Evolutionary conservation across 352 stramenopile genomes (phyloP).

Genomic region (Phytophthora cryptogea): DNA sequence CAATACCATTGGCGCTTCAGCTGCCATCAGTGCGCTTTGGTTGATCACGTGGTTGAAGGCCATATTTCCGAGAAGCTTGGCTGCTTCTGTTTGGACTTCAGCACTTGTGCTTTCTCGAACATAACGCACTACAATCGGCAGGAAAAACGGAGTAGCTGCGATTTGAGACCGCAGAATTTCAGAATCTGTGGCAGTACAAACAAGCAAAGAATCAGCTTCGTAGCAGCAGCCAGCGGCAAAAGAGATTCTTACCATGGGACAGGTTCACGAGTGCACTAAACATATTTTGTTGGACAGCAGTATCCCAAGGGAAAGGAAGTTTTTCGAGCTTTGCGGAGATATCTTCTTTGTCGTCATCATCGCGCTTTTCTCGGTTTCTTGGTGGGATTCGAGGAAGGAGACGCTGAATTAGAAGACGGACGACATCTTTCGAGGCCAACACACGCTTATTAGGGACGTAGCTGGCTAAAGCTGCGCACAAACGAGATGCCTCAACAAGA

Average conservation of each 20-base stretch:
- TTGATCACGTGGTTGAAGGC: slow-evolving; percentile 74
- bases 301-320: slow-evolving; percentile 41
- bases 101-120: slow-evolving; percentile 44
- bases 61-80: slow-evolving; percentile 71
- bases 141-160: slow-evolving; percentile 60
- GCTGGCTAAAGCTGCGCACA: slow-evolving; percentile 58
- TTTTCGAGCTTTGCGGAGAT: slow-evolving; percentile 38
- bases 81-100: slow-evolving; percentile 52
- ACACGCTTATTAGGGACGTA: slow-evolving; percentile 70
- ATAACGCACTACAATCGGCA: slow-evolving; percentile 55
- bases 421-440: slow-evolving; percentile 64
- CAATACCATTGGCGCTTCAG: slow-evolving; percentile 56
- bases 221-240: background rate
- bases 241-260: slow-evolving; percentile 50
- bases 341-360: slow-evolving; percentile 24
- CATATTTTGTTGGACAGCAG: slow-evolving; percentile 49
- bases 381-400: slow-evolving; percentile 38
- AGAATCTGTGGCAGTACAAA: slow-evolving; percentile 44
- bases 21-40: slow-evolving; percentile 66
- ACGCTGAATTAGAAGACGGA: slow-evolving; percentile 50
- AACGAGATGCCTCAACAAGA: slow-evolving; percentile 52
- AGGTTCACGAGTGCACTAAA: slow-evolving; percentile 71
- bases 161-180: slow-evolving; percentile 78
- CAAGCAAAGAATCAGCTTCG: slow-evolving; percentile 2
- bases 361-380: slow-evolving; percentile 25